Conservation (phyloP, 176 grass and related monocot genomes). For the Oryza rufipogon region DNA sequence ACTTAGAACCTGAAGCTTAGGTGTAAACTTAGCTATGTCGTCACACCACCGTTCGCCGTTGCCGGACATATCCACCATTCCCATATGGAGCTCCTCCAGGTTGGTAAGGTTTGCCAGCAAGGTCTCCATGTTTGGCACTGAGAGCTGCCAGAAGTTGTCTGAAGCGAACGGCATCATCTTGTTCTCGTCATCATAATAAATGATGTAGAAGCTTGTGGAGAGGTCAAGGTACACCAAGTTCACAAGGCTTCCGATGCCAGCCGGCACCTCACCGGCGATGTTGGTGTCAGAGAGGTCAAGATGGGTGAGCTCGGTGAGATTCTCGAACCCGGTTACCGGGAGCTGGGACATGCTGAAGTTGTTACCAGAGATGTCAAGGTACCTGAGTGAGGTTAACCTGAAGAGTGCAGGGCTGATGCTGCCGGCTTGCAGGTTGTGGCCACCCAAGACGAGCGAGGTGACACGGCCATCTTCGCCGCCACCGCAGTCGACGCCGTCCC, state of each 20-base stretch:
- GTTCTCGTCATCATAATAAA: too few relatives aligned
- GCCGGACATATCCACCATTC: constrained; percentile 43
- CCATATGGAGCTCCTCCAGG: constrained; percentile 48
- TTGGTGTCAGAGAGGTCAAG: too few relatives aligned
- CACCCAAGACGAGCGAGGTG: neutral
- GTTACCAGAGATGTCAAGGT: constrained; percentile 1
- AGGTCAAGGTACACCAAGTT: too few relatives aligned
- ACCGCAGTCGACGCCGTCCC: neutral
- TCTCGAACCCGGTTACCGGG: too few relatives aligned
- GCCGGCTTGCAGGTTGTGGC: neutral
- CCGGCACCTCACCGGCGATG: too few relatives aligned
- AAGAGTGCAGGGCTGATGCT: neutral
- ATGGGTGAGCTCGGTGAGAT: too few relatives aligned
- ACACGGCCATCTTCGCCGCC: neutral
- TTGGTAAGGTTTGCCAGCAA: constrained; percentile 49
- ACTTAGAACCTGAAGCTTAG: constrained; percentile 42
- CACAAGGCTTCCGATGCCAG: too few relatives aligned
- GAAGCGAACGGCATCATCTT: fast-evolving
- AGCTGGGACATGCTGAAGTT: neutral
- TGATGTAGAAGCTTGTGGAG: too few relatives aligned
- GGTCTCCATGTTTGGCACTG: constrained; percentile 28
- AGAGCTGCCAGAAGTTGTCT: neutral
- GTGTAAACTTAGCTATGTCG: constrained; percentile 36
- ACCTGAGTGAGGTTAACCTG: neutral
- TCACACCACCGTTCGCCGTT: constrained; percentile 43